Percentiles rank a stretch among this genome's conserved stretches.
These are phyloP conservation scores for Musa itinerans DNA, from an alignment of 176 grass and related monocot species.

Conservation along the genomic window DNA sequence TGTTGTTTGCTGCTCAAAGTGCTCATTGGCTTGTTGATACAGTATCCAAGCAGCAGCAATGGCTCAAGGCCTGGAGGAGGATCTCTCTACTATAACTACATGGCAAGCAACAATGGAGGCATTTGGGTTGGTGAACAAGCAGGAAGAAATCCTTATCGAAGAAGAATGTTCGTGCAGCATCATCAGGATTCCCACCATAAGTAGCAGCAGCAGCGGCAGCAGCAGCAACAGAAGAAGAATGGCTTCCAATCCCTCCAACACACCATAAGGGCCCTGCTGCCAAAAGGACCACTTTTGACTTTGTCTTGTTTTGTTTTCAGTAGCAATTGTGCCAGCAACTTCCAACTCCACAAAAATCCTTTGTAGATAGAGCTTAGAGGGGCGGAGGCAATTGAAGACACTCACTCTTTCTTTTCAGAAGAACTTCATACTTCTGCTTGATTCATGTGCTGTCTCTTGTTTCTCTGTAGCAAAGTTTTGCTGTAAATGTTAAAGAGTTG, in stretches of 20 bases:
- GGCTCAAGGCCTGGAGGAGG: neutral
- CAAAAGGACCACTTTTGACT: neutral
- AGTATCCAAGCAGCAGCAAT: constrained; percentile 6
- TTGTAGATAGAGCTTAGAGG: neutral
- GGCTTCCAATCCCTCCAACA: neutral
- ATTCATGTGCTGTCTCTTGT: neutral
- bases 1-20: neutral
- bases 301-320: neutral
- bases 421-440: too few relatives aligned
- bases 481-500: neutral
- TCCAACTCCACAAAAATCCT: neutral
- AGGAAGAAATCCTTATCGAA: neutral
- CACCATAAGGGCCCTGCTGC: neutral
- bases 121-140: constrained; percentile 15
- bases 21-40: neutral
- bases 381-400: too few relatives aligned
- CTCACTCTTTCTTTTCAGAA: neutral
- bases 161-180: too few relatives aligned
- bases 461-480: neutral
- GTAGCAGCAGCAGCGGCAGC: too few relatives aligned
- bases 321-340: neutral
- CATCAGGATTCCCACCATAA: too few relatives aligned
- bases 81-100: neutral
- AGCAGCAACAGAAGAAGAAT: too few relatives aligned
- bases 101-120: constrained; percentile 21